Evolutionary conservation across 2,329 filamentous ascomycete genomes (phyloP).

Genomic region (Sclerotinia borealis): DNA sequence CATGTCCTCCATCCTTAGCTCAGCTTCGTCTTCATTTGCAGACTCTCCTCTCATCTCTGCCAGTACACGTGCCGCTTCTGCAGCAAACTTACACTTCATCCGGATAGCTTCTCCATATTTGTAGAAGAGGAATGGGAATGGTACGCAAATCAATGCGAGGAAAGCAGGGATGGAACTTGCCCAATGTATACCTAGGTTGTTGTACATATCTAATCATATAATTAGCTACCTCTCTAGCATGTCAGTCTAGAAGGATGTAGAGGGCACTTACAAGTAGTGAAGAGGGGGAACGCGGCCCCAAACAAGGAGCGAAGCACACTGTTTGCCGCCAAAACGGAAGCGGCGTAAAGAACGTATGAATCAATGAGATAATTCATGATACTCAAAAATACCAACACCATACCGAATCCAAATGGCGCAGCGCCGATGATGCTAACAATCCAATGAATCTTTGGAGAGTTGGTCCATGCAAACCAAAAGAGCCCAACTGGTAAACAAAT

Average conservation of each 20-base stretch:
- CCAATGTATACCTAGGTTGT: slow-evolving; percentile 65
- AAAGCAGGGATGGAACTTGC: slow-evolving; percentile 68
- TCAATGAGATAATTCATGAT: slow-evolving; percentile 64
- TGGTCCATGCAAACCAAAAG: slow-evolving; percentile 66
- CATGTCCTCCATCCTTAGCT: slow-evolving; percentile 6
- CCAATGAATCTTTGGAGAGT: slow-evolving; percentile 49
- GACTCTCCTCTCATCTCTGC: background rate
- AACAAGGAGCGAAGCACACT: slow-evolving; percentile 66
- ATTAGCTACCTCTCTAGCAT: slow-evolving; percentile 3
- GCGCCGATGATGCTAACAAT: slow-evolving; percentile 42
- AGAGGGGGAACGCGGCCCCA: slow-evolving; percentile 64
- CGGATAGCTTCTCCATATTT: slow-evolving; percentile 61
- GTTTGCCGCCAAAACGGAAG: slow-evolving; percentile 68
- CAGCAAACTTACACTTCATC: slow-evolving; percentile 61
- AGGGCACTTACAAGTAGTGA: slow-evolving; percentile 43
- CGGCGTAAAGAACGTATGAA: slow-evolving; percentile 66
- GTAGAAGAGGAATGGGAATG: slow-evolving; percentile 73
- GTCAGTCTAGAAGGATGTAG: background rate
- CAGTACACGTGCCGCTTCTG: slow-evolving; percentile 45
- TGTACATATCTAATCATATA: slow-evolving; percentile 9
- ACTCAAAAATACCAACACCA: slow-evolving; percentile 59
- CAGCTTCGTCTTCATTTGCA: background rate
- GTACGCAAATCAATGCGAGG: slow-evolving; percentile 63
- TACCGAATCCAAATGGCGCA: slow-evolving; percentile 37
- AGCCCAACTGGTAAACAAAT: slow-evolving; percentile 56